Conservation (phyloP, 306 rosid species). For the Canavalia ensiformis region DNA sequence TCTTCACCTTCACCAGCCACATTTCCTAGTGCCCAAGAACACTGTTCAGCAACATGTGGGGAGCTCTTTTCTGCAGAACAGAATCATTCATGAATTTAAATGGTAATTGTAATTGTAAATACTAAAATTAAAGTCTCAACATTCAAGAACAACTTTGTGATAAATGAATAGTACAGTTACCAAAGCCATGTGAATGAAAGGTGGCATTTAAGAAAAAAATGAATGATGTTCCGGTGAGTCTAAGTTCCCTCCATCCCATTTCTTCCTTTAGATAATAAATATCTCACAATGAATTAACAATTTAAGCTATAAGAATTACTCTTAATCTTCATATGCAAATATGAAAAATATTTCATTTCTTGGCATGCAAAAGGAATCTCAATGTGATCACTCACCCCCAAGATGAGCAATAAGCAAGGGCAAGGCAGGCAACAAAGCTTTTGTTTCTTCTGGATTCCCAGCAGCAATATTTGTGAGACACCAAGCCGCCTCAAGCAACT, state of each 20-base stretch:
- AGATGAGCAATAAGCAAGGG: slow-evolving; percentile 95
- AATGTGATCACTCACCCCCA: slow-evolving; percentile 76
- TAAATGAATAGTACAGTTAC: slow-evolving; percentile 30
- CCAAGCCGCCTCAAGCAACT: slow-evolving; percentile 99
- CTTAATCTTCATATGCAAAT: slow-evolving; percentile 29
- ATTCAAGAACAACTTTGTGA: slow-evolving; percentile 34
- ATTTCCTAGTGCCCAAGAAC: slow-evolving; percentile 97
- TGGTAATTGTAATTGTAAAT: slow-evolving; percentile 40
- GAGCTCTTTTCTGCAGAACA: slow-evolving; percentile 82
- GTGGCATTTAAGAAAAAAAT: slow-evolving; percentile 15
- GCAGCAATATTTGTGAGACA: slow-evolving; percentile 98
- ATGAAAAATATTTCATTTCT: slow-evolving; percentile 12
- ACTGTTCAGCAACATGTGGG: slow-evolving; percentile 90
- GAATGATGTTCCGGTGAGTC: slow-evolving; percentile 34
- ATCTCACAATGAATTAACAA: slow-evolving; percentile 29
- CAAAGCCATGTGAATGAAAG: neutral
- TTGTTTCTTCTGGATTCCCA: slow-evolving; percentile 93
- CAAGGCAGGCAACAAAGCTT: slow-evolving; percentile 86
- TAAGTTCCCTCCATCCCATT: slow-evolving; percentile 31
- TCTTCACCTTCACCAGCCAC: slow-evolving; percentile 98
- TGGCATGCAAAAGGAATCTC: slow-evolving; percentile 40
- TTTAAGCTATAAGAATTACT: slow-evolving; percentile 27
- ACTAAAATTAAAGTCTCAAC: slow-evolving; percentile 44
- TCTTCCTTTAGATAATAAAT: slow-evolving; percentile 39
- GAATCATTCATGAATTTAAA: slow-evolving; percentile 41